Evolutionary conservation across 352 stramenopile species (phyloP).

Genomic region (Pythium biforme): DNA sequence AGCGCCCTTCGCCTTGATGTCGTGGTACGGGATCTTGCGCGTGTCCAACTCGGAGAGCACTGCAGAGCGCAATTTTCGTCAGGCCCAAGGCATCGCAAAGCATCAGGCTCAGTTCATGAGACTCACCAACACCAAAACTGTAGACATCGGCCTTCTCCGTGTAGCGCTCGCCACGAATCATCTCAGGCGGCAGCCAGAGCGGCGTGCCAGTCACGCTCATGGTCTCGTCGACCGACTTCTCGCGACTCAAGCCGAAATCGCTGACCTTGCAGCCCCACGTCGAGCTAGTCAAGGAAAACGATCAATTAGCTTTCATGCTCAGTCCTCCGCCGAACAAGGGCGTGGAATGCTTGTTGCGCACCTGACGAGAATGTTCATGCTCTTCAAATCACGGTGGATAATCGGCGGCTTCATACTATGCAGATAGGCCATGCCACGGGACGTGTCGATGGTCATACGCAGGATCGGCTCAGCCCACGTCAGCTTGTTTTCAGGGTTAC

Average conservation of each 20-base stretch:
- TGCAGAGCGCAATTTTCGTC: conserved; percentile 25
- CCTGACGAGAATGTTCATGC: conserved; percentile 89
- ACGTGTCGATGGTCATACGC: conserved; percentile 89
- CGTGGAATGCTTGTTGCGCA: conserved; percentile 8
- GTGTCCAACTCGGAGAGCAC: conserved; percentile 84
- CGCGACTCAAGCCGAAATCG: conserved; percentile 96
- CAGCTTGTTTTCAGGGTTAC: conserved; percentile 76
- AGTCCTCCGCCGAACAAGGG: no score
- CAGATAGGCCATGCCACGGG: conserved; percentile 96
- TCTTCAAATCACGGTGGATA: conserved; percentile 99
- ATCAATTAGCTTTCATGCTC: background rate
- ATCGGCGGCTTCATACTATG: conserved; percentile 97
- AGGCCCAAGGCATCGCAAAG: background rate
- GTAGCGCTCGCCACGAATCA: conserved; percentile 88
- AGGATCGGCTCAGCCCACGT: conserved; percentile 86
- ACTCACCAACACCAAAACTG: conserved; percentile 81
- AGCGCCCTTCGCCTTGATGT: conserved; percentile 81
- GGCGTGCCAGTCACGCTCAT: conserved; percentile 91
- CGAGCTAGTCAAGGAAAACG: conserved; percentile 36
- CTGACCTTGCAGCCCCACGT: conserved; percentile 93
- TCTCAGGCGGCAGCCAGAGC: conserved; percentile 84
- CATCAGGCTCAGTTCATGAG: background rate
- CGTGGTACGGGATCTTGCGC: conserved; percentile 85
- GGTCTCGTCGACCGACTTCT: conserved; percentile 94
- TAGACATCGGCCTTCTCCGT: conserved; percentile 89